phyloP scores from a whole-genome alignment of 352 stramenopile genomes.

The Albugo candida region DNA sequence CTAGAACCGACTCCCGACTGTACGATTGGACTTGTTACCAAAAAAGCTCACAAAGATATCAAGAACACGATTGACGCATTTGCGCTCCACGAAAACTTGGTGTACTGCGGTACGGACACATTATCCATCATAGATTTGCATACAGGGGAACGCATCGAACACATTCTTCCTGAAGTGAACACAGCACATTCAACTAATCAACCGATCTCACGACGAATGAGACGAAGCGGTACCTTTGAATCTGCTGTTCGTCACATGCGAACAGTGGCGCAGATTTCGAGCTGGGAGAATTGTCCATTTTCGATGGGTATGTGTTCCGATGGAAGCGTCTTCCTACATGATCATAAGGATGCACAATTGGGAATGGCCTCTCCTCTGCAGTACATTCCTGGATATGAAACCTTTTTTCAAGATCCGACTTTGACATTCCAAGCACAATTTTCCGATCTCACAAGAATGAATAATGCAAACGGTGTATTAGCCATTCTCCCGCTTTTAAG shows the following conservation, averaged over 20 bases:
- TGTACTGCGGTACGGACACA: conserved; percentile 45
- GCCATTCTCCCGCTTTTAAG: conserved; percentile 33
- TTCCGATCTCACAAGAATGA: conserved; percentile 55
- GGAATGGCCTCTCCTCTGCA: conserved; percentile 44
- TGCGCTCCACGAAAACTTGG: conserved; percentile 46
- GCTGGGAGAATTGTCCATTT: conserved; percentile 33
- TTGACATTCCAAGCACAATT: conserved; percentile 54
- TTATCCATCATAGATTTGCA: conserved; percentile 43
- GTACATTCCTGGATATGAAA: conserved; percentile 62
- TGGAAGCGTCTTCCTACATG: conserved; percentile 61
- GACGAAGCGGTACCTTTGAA: conserved; percentile 22
- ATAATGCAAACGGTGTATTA: conserved; percentile 33
- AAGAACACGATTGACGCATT: conserved; percentile 50
- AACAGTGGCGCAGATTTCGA: conserved; percentile 43
- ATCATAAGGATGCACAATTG: conserved; percentile 17
- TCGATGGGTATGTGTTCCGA: conserved; percentile 70
- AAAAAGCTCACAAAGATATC: conserved; percentile 53
- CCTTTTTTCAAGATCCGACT: conserved; percentile 64
- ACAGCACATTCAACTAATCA: conserved; percentile 21
- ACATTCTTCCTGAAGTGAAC: conserved; percentile 41
- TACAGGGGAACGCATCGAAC: conserved; percentile 32
- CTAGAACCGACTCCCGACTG: conserved; percentile 23
- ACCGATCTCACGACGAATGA: conserved; percentile 19
- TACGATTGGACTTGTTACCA: conserved; percentile 13
- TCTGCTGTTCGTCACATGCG: conserved; percentile 22